Conservation (phyloP, 2,329 filamentous ascomycete genomes). For the Neocatenulostroma microsporum region DNA sequence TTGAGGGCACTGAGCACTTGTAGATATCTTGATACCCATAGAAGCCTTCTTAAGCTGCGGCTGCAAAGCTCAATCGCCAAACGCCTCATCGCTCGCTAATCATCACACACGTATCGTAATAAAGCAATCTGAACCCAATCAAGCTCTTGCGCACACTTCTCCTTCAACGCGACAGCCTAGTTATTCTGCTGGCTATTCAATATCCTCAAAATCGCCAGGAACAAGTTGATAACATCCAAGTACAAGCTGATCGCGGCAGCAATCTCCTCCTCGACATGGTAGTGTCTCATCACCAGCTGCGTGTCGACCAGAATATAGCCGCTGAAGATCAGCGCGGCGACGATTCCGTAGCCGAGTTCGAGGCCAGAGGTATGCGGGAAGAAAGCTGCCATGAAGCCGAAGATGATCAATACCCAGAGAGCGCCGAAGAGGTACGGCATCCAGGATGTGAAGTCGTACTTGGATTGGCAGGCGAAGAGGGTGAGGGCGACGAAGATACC, state of each 20-base stretch:
- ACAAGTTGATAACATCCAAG: constrained; percentile 93
- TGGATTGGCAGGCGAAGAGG: constrained; percentile 90
- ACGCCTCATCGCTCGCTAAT: too few relatives aligned
- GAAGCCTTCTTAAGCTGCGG: too few relatives aligned
- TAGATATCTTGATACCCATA: too few relatives aligned
- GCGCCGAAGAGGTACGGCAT: constrained; percentile 88
- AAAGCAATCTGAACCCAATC: too few relatives aligned
- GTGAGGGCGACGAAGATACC: constrained; percentile 58
- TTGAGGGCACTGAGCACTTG: too few relatives aligned
- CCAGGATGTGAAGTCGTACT: constrained; percentile 95
- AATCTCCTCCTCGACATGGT: constrained; percentile 66
- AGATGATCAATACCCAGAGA: constrained; percentile 83
- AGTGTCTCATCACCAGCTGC: constrained; percentile 88
- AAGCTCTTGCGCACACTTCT: too few relatives aligned
- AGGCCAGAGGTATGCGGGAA: constrained; percentile 73
- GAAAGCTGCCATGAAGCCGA: constrained; percentile 87
- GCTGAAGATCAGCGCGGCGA: constrained; percentile 81
- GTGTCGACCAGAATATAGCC: constrained; percentile 87
- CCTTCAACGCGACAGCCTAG: too few relatives aligned
- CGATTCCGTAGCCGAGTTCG: constrained; percentile 77
- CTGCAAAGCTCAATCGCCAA: too few relatives aligned
- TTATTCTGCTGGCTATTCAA: constrained; percentile 95
- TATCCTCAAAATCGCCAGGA: constrained; percentile 90
- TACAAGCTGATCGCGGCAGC: constrained; percentile 68
- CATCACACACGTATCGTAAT: too few relatives aligned